Evolutionary conservation across 768 basidiomycete genomes (phyloP), one percentile per base, ranked within the genome.

Genomic region (Leccinum rimulosum): DNA sequence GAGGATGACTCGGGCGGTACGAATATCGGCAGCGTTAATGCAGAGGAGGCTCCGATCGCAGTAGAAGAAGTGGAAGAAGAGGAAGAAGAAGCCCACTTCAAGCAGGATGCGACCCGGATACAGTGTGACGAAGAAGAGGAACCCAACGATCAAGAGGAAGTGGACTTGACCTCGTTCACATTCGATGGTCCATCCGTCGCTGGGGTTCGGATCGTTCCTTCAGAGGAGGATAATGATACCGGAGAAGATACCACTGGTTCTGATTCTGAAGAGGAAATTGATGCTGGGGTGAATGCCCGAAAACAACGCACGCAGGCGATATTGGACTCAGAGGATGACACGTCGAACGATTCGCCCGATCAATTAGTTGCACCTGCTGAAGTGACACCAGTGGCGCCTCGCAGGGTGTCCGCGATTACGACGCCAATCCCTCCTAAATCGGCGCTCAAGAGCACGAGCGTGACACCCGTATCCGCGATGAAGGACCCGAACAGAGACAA

Each of bases 121-220:
- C 19, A 45, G 43, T 45, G 19, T 22, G 43, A 45, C 43, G 82
- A 80, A 53, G 76, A 79, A 49, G 69, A 70, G 3, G 76, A 74
- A 28, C 63, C 62, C 15, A 83, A 84, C 48, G 87, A 86, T 62
- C 85, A 81, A 59, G 88, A 87, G 70, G 88, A 89, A 65, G 76
- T 81, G 54, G 84, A 84, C 64, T 74, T 89, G 62, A 84, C 79
- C 10, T 89, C 88, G 54, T 92, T 91, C 73, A 85, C 83, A 30
- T 86, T 89, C 38, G 90, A 90, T 68, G 83, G 74, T 7, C 77
- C 84, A 48, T 80, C 83, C 9, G 78, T 80, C 12, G 83, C 80
- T 17, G 73, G 79, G 33, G 80, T 81, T 52, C 76, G 80, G 38
- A 75, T 81, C 50, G 80, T 83, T 76, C 80, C 84, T 33, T 66